phyloP scores from a whole-genome alignment of 2,329 filamentous ascomycete species.

The Colletotrichum cuscutae region DNA sequence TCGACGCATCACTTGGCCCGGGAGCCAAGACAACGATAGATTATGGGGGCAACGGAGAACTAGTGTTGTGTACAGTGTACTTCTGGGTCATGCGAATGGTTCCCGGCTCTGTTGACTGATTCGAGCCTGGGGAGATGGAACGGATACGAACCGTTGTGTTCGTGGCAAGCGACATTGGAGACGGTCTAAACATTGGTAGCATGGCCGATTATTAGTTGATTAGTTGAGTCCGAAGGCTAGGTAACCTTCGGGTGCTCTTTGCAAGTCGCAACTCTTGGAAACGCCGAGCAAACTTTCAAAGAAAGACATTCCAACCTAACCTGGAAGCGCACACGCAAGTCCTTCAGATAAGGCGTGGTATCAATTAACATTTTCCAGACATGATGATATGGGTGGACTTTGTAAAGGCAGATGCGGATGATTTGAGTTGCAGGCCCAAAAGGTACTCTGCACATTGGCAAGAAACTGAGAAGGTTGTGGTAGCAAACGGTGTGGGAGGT shows the following conservation, averaged over 20 bases:
- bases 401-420: background rate
- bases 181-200: background rate
- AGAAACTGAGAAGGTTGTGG: conserved; percentile 3
- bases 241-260: background rate
- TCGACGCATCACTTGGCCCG: conserved; percentile 11
- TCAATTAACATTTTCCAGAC: background rate
- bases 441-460: background rate
- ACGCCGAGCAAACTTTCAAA: conserved; percentile 13
- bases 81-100: background rate
- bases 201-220: background rate
- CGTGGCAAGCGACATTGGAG: background rate
- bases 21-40: conserved; percentile 9
- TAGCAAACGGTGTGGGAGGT: background rate
- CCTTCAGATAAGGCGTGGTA: background rate
- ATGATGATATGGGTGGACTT: background rate
- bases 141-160: background rate
- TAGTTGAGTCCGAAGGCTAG: background rate
- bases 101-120: conserved; percentile 19
- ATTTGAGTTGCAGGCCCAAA: background rate
- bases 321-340: background rate
- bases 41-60: background rate
- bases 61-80: background rate
- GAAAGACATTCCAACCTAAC: background rate
- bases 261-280: conserved; percentile 1
- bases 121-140: conserved; percentile 6